Conservation (phyloP, 2,329 filamentous ascomycete genomes). For the Ophioceras dolichostomum region DNA sequence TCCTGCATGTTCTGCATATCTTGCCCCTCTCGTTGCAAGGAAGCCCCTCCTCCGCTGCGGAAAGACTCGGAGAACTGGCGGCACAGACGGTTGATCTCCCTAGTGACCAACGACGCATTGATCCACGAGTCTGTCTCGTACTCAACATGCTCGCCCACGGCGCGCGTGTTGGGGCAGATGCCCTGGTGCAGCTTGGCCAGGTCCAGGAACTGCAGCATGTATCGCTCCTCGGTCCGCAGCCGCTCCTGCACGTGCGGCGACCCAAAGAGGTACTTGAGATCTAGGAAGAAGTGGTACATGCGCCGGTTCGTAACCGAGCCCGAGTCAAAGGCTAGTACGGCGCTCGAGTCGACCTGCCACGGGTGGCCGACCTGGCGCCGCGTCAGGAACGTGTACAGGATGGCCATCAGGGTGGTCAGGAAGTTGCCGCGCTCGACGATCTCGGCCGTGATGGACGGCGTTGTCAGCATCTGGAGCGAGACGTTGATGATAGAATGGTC, state of each 20-base stretch:
- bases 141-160: slow-evolving; percentile 90
- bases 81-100: slow-evolving; percentile 89
- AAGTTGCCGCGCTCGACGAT: slow-evolving; percentile 94
- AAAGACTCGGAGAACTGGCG: slow-evolving; percentile 83
- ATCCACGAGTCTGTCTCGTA: slow-evolving; percentile 99
- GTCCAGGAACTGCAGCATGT: slow-evolving; percentile 89
- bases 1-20: slow-evolving; percentile 54
- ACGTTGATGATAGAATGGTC: slow-evolving; percentile 98
- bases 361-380: slow-evolving; percentile 93
- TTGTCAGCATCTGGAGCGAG: slow-evolving; percentile 91
- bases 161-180: slow-evolving; percentile 87
- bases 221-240: slow-evolving; percentile 71
- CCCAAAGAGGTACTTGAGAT: slow-evolving; percentile 81
- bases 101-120: slow-evolving; percentile 82
- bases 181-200: slow-evolving; percentile 93
- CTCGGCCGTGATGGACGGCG: slow-evolving; percentile 90
- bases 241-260: slow-evolving; percentile 81
- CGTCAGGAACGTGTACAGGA: slow-evolving; percentile 93
- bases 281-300: slow-evolving; percentile 96
- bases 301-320: slow-evolving; percentile 90
- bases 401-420: slow-evolving; percentile 86
- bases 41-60: slow-evolving; percentile 49
- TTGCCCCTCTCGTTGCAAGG: slow-evolving; percentile 33
- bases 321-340: slow-evolving; percentile 83
- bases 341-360: slow-evolving; percentile 73